Base-by-base conservation (phyloP, 2,329 filamentous ascomycete genomes). In the Colletotrichum truncatum region DNA sequence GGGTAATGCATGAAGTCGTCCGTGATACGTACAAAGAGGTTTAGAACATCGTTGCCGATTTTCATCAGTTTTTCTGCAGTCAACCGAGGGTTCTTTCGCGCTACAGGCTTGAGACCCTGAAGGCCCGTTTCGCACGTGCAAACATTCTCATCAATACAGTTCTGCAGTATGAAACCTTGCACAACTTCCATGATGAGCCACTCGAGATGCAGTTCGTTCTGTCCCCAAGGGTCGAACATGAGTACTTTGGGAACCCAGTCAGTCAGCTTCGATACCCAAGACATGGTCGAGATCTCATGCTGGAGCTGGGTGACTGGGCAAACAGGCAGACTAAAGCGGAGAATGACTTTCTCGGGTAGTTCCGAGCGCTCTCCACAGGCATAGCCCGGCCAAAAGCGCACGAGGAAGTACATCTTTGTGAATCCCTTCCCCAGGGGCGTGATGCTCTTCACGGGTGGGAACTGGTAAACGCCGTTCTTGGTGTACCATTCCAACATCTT, bases 251-350 rank as follows among this genome's bases (percentile, higher is more conserved):
- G 66, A 2, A 65, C 48, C 34, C 32, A 3, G 26, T 28, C 14
- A 4, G 49, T 38, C 2, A 51, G 41, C 28, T 49, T 32, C 10
- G 38, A 21, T 11, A 58, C 45, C n/a, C 34, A 38, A 4, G 48
- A 28, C 63, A 69, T 69, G 34, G 59, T 66, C 12, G 67, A 66
- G 18, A 70, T 66, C 41, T 70, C 69, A 41, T 41, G 39, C 39
- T 68, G 64, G 25, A 64, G 49, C 28, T 64, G 62, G 23, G 53
- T 62, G 45, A 34, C 53, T 6, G 38, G 69, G 2, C 43, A 18
- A 32, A 67, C 12, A 62, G 69, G 69, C 48, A 66, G 45, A 3
- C 28, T 14, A 25, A 69, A 45, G 1, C 63, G 52, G 7, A 70
- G 38, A 6, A 70, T 10, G 0, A 67, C 41, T 18, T 56, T 52